Conservation (phyloP, 352 stramenopile genomes). For the Phytopythium kandeliae region DNA sequence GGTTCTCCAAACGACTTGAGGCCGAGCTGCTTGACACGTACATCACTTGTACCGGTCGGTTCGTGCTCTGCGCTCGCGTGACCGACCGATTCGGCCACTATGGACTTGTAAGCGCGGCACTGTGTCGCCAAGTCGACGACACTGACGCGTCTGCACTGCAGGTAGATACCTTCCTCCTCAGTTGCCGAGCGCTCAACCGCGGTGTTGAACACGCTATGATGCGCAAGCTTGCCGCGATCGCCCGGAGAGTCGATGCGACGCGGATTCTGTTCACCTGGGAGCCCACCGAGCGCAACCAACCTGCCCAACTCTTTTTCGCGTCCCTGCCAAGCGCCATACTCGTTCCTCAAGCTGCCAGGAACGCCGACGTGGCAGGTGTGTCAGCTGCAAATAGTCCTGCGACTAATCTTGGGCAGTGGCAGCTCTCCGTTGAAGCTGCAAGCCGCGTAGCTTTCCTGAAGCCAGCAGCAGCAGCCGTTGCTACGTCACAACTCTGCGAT, state of each 20-base stretch:
- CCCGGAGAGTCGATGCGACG: constrained; percentile 7
- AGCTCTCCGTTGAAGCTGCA: constrained; percentile 15
- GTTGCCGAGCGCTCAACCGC: constrained; percentile 63
- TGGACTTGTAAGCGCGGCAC: constrained; percentile 45
- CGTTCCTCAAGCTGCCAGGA: neutral
- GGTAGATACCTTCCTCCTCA: constrained; percentile 64
- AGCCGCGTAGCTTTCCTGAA: constrained; percentile 25
- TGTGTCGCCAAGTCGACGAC: constrained; percentile 18
- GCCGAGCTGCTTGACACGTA: constrained; percentile 23
- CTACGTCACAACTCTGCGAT: neutral
- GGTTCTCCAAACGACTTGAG: constrained; percentile 36
- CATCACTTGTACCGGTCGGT: constrained; percentile 8
- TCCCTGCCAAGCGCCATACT: constrained; percentile 19
- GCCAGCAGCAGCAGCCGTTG: neutral
- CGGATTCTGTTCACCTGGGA: constrained; percentile 44
- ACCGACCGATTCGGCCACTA: constrained; percentile 77
- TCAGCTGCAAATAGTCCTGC: neutral
- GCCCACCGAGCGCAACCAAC: constrained; percentile 59
- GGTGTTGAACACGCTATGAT: constrained; percentile 69
- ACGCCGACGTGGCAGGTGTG: neutral
- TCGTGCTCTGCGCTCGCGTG: constrained; percentile 46
- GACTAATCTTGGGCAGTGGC: constrained; percentile 15
- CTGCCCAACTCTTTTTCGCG: constrained; percentile 47
- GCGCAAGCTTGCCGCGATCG: constrained; percentile 34
- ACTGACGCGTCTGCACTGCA: constrained; percentile 8